Conservation (phyloP, 495 filamentous ascomycete genomes). For the Xylaria castorea region DNA sequence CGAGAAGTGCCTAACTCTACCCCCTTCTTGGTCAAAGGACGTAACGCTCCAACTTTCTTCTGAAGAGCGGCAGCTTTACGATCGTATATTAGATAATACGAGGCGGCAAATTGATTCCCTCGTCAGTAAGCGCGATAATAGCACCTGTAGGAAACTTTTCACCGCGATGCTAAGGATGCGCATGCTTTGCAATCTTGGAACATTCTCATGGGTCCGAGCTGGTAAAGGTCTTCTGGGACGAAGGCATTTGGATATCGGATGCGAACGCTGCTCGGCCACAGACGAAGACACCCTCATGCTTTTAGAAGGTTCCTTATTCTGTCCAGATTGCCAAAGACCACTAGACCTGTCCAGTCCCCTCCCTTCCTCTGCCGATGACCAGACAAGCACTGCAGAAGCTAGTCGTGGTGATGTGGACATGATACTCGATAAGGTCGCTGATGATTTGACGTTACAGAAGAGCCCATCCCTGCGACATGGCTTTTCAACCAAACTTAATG, state of each 20-base stretch:
- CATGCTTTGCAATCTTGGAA: constrained; percentile 57
- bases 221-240: not conserved
- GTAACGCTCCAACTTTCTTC: not conserved
- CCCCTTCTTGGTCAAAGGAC: not conserved
- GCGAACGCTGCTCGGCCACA: not conserved
- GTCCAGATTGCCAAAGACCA: constrained; percentile 25
- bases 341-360: constrained; percentile 34
- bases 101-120: not conserved
- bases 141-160: constrained; percentile 38
- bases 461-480: not conserved
- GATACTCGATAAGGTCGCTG: not conserved
- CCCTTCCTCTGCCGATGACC: not conserved
- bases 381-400: not conserved
- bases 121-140: constrained; percentile 2
- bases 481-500: not conserved
- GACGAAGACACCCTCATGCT: constrained; percentile 7
- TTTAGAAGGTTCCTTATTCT: not conserved
- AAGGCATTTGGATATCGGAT: not conserved
- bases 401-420: not conserved
- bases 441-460: not conserved
- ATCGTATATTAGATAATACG: not conserved
- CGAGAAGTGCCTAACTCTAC: not conserved
- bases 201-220: constrained; percentile 36
- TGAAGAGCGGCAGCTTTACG: not conserved
- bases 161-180: constrained; percentile 51